These are phyloP conservation scores for Sechiopsis laciniata DNA, from an alignment of 306 rosid species.

Conservation along the genomic window DNA sequence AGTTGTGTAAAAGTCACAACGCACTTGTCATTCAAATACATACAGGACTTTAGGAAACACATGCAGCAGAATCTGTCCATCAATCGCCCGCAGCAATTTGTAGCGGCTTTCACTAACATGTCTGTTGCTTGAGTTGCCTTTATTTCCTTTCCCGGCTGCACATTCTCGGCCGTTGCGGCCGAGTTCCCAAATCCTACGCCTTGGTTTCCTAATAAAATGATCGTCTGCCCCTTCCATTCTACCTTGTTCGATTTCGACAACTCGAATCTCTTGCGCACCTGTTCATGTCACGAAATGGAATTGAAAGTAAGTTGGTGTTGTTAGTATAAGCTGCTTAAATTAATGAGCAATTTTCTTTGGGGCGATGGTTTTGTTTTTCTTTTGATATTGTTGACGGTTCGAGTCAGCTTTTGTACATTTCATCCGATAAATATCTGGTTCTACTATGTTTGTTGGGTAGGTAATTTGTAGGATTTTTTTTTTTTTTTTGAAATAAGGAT, in stretches of 20 bases:
- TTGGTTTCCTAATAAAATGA: conserved; percentile 49
- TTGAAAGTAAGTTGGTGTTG: background rate
- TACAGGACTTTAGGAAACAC: conserved; percentile 59
- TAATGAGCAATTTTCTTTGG: too few species aligned
- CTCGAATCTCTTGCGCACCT: conserved; percentile 48
- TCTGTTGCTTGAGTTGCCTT: conserved; percentile 48
- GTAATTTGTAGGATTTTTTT: too few species aligned
- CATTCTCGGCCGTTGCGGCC: conserved; percentile 52
- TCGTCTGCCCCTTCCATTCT: conserved; percentile 32
- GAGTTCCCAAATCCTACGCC: conserved; percentile 67
- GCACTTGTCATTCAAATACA: conserved; percentile 47
- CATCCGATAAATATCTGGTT: too few species aligned
- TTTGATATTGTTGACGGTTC: too few species aligned
- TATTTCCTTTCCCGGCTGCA: conserved; percentile 48
- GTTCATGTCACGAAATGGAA: background rate
- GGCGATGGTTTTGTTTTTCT: too few species aligned
- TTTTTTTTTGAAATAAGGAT: too few species aligned
- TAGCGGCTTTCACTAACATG: conserved; percentile 52
- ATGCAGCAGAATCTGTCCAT: conserved; percentile 53
- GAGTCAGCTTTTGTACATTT: too few species aligned
- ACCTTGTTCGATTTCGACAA: conserved; percentile 29
- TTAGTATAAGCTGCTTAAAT: too few species aligned
- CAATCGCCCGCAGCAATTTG: conserved; percentile 40
- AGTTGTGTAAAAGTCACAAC: conserved; percentile 59
- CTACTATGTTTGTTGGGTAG: too few species aligned